A percentile compares a stretch with the other conserved stretches of the same genome.
Evolutionary conservation across 495 filamentous ascomycete genomes (phyloP).

Genomic region (Xylaria palmicola): DNA sequence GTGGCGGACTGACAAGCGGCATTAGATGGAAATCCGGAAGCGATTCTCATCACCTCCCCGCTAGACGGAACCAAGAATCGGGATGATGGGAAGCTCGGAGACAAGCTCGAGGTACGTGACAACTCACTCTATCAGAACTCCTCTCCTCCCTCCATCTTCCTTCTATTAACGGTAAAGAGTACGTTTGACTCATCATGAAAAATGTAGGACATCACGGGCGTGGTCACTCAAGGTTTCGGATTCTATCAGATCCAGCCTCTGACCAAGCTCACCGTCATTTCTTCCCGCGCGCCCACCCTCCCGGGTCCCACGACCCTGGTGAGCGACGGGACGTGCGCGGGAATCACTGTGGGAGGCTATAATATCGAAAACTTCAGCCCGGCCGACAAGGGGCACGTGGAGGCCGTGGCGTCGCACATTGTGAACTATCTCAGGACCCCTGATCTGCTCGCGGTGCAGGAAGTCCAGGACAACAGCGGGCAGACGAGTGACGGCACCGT

Average conservation of each 20-base stretch:
- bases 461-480: conserved; percentile 61
- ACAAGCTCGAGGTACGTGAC: conserved; percentile 43
- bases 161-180: not conserved
- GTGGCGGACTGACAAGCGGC: not conserved
- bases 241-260: conserved; percentile 60
- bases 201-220: conserved; percentile 48
- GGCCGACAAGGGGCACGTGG: conserved; percentile 40
- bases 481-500: conserved; percentile 50
- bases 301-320: conserved; percentile 44
- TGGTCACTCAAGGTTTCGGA: conserved; percentile 57
- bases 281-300: conserved; percentile 30
- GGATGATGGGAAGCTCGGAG: conserved; percentile 53
- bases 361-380: conserved; percentile 62
- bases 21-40: conserved; percentile 60
- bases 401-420: conserved; percentile 53
- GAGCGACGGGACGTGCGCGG: conserved; percentile 45
- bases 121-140: not conserved
- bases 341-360: conserved; percentile 56
- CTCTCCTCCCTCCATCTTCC: not conserved
- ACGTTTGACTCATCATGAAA: not conserved
- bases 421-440: conserved; percentile 53
- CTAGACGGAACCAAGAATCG: conserved; percentile 60
- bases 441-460: conserved; percentile 58
- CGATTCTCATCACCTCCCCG: conserved; percentile 57
- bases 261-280: conserved; percentile 46